phyloP scores from a whole-genome alignment of 2,329 filamentous ascomycete species.

The Claviceps sorghi region DNA sequence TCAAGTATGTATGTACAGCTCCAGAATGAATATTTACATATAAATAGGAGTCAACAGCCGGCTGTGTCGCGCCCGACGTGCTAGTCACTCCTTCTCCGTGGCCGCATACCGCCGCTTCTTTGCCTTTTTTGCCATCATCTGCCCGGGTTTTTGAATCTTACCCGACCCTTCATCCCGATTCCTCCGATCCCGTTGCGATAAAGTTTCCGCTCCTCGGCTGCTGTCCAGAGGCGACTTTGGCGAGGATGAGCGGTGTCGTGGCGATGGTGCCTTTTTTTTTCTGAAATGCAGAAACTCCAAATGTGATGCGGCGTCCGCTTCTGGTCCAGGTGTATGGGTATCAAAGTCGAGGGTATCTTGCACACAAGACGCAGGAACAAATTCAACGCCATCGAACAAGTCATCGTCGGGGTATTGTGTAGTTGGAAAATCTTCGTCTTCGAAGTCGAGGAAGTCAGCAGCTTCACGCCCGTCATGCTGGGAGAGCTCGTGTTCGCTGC shows the following conservation, averaged over 20 bases:
- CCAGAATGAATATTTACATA: slow-evolving; percentile 16
- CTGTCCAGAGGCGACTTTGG: slow-evolving; percentile 18
- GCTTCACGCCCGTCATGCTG: slow-evolving; percentile 16
- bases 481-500: slow-evolving; percentile 16
- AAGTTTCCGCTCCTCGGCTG: slow-evolving; percentile 13
- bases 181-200: slow-evolving; percentile 21
- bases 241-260: slow-evolving; percentile 20
- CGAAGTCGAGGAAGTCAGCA: slow-evolving; percentile 19
- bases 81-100: slow-evolving; percentile 27
- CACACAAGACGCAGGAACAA: slow-evolving; percentile 6
- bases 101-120: slow-evolving; percentile 24
- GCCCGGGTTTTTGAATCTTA: slow-evolving; percentile 32
- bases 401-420: slow-evolving; percentile 26
- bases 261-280: slow-evolving; percentile 19
- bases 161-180: slow-evolving; percentile 32
- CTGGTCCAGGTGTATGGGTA: slow-evolving; percentile 29
- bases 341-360: slow-evolving; percentile 27
- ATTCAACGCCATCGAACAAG: slow-evolving; percentile 17
- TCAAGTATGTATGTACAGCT: slow-evolving; percentile 26
- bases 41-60: slow-evolving; percentile 25
- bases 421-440: slow-evolving; percentile 20
- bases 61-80: slow-evolving; percentile 12
- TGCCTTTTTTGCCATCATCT: slow-evolving; percentile 24
- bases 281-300: slow-evolving; percentile 21
- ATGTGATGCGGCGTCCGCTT: slow-evolving; percentile 20